phyloP scores from a whole-genome alignment of 2,329 filamentous ascomycete genomes.

The Drechslerella coelobrocha region DNA sequence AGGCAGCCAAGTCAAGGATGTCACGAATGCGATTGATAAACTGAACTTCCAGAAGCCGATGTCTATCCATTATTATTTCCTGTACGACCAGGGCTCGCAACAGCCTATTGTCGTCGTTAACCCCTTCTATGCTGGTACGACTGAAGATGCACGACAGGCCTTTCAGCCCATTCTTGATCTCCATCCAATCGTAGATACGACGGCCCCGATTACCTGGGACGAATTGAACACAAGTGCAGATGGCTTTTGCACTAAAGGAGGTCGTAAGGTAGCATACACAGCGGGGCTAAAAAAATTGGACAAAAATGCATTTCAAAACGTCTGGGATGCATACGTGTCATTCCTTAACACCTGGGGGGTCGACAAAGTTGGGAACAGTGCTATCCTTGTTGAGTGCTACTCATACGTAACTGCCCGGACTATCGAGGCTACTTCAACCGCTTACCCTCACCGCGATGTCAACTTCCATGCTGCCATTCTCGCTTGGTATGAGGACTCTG shows the following conservation, averaged over 20 bases:
- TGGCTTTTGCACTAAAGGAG: constrained; percentile 52
- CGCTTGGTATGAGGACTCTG: constrained; percentile 45
- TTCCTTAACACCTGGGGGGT: constrained; percentile 41
- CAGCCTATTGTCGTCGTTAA: constrained; percentile 52
- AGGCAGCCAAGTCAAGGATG: constrained; percentile 53
- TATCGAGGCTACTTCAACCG: constrained; percentile 36
- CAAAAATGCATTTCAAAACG: constrained; percentile 23
- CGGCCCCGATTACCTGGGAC: constrained; percentile 53
- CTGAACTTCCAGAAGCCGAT: constrained; percentile 51
- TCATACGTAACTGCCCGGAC: constrained; percentile 47
- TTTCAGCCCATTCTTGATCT: constrained; percentile 54
- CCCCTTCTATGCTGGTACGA: constrained; percentile 50
- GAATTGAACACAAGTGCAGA: constrained; percentile 54
- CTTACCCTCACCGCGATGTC: constrained; percentile 51
- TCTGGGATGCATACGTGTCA: constrained; percentile 39
- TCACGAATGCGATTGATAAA: constrained; percentile 53
- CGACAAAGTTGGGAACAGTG: constrained; percentile 46
- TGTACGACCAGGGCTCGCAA: constrained; percentile 52
- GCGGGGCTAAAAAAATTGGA: constrained; percentile 53
- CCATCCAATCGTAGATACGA: constrained; percentile 51
- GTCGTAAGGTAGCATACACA: constrained; percentile 54
- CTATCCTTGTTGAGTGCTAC: constrained; percentile 48
- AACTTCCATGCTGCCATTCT: constrained; percentile 50
- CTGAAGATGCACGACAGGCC: constrained; percentile 49
- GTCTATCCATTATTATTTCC: constrained; percentile 54